phyloP scores from a whole-genome alignment of 1,284 basidiomycete genomes.

The Fomes fomentarius region DNA sequence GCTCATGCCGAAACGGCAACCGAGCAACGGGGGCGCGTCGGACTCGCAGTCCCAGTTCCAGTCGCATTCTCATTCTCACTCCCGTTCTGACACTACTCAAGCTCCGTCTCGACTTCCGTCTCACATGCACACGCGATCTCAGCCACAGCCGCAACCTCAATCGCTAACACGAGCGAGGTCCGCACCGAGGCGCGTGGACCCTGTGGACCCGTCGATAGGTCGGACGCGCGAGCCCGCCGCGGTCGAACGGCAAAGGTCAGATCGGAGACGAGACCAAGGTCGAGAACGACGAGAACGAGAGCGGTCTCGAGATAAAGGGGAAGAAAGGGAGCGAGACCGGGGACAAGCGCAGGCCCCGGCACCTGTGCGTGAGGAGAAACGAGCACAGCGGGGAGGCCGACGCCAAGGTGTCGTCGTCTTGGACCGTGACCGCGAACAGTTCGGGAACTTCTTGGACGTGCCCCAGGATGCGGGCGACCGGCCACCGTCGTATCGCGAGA shows the following conservation, averaged over 20 bases:
- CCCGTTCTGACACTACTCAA: no score
- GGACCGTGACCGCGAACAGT: conserved; percentile 13
- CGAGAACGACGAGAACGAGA: conserved; percentile 1
- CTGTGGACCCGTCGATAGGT: conserved; percentile 19
- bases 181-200: conserved; percentile 15
- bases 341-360: background rate
- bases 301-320: background rate
- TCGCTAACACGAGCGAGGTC: background rate
- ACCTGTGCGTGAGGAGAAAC: no score
- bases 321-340: background rate
- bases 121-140: background rate
- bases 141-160: background rate
- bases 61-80: background rate
- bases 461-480: conserved; percentile 18
- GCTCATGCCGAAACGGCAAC: conserved; percentile 6
- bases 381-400: background rate
- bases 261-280: background rate
- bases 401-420: conserved; percentile 6
- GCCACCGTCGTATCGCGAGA: conserved; percentile 16
- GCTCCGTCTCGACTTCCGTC: background rate
- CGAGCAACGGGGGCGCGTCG: background rate
- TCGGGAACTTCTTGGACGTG: conserved; percentile 19
- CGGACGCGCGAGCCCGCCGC: conserved; percentile 1
- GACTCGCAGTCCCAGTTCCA: background rate
- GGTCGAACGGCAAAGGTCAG: background rate